A percentile compares a stretch with the other conserved stretches of the same genome.
Conservation (phyloP, 257 asterid genomes). For the Gentiana straminea region DNA sequence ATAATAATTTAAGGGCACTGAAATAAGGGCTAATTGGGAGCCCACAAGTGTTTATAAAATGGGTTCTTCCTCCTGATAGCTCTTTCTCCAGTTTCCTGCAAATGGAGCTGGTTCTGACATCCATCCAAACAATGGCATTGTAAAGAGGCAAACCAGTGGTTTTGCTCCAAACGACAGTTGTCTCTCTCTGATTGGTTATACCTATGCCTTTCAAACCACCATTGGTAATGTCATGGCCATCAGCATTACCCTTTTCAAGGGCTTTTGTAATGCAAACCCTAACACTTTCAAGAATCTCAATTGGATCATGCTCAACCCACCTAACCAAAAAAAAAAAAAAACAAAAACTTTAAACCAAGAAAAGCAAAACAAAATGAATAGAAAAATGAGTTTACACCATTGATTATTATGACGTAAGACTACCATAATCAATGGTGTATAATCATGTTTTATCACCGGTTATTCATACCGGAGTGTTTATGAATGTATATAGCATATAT, state of each 20-base stretch:
- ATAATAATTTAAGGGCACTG: conserved; percentile 72
- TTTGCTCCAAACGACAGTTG: conserved; percentile 90
- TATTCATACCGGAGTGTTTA: too few relatives aligned
- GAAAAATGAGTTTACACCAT: not conserved
- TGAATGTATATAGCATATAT: too few relatives aligned
- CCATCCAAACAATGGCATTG: conserved; percentile 98
- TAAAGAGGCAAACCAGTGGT: conserved; percentile 79
- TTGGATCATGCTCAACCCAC: conserved; percentile 96
- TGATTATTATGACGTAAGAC: too few relatives aligned
- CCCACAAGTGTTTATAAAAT: conserved; percentile 70
- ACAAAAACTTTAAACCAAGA: too few relatives aligned
- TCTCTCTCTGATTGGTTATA: conserved; percentile 90
- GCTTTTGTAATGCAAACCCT: conserved; percentile 64
- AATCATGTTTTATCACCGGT: too few relatives aligned
- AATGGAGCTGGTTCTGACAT: conserved; percentile 69
- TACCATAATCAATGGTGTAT: too few relatives aligned
- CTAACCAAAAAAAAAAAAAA: conserved; percentile 18
- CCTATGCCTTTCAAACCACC: conserved; percentile 90
- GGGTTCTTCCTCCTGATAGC: conserved; percentile 73
- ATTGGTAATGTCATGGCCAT: conserved; percentile 52
- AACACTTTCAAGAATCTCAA: conserved; percentile 83
- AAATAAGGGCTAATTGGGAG: conserved; percentile 84
- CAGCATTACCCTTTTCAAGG: conserved; percentile 78
- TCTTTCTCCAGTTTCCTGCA: conserved; percentile 93
- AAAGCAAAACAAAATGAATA: not conserved